phyloP scores from a whole-genome alignment of 1,139 yeast genomes.

The Hyphopichia wangnamkhiaoensis region DNA sequence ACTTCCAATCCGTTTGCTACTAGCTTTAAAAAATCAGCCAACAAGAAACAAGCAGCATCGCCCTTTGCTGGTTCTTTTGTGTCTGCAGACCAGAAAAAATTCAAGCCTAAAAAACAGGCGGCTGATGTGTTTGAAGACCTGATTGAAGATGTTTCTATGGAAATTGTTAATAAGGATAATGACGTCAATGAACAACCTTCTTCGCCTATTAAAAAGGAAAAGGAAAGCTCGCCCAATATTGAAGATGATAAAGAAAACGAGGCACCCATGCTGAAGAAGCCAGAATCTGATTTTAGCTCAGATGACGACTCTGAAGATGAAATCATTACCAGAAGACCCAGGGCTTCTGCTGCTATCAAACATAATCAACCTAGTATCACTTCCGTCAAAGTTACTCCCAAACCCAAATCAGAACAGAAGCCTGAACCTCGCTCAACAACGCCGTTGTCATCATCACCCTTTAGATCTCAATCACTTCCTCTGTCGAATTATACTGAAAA shows the following conservation, averaged over 20 bases:
- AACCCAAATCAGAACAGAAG: slow-evolving; percentile 9
- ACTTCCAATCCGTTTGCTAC: slow-evolving; percentile 12
- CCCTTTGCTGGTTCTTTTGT: no score
- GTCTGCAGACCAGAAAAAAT: neutral
- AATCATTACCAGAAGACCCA: slow-evolving; percentile 46
- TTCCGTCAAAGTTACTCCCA: slow-evolving; percentile 23
- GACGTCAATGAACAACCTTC: slow-evolving; percentile 23
- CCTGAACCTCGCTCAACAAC: slow-evolving; percentile 20
- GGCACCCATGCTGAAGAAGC: neutral
- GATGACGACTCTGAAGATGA: slow-evolving; percentile 54
- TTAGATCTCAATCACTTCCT: slow-evolving; percentile 18
- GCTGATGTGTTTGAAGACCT: slow-evolving; percentile 11
- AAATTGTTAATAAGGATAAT: slow-evolving; percentile 12
- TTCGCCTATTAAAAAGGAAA: slow-evolving; percentile 31
- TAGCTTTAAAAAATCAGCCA: slow-evolving; percentile 12
- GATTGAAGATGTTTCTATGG: slow-evolving; percentile 16
- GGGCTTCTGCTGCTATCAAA: slow-evolving; percentile 35
- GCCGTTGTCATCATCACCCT: slow-evolving; percentile 24
- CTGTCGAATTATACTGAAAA: slow-evolving; percentile 40
- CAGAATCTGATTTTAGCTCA: slow-evolving; percentile 14
- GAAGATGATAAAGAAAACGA: slow-evolving; percentile 16
- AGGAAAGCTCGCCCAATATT: slow-evolving; percentile 10
- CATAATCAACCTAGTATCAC: slow-evolving; percentile 19
- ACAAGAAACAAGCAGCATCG: slow-evolving; percentile 19
- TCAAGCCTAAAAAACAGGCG: slow-evolving; percentile 5